Evolutionary conservation across 306 rosid genomes (phyloP), one percentile per base, ranked within the genome.

Genomic region (Inga oerstediana): DNA sequence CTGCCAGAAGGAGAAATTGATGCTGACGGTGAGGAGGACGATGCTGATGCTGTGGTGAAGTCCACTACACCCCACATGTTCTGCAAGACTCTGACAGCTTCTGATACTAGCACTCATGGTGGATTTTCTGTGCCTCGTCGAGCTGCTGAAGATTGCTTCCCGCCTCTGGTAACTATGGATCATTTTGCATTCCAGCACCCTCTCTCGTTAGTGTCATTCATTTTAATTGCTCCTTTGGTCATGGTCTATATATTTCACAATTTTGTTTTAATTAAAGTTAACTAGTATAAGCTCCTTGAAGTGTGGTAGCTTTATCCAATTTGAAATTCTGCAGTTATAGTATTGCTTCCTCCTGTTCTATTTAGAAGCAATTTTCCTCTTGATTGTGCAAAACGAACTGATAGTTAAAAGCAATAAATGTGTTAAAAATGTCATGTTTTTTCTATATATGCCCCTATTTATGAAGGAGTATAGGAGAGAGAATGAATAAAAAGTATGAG

Each of bases 81-180:
- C 92, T 97, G 99, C 85, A 97, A 97, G 93, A 97, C 99, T 67
- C 94, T 97, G 39, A 97, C 99, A 8, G 99, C 99, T 75, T 97
- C 99, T 15, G 99, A 97, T 83, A 97, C 99, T 8, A 97, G 99
- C 87, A 94, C 99, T 82, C 99, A 97, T 74, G 99, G 99, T 74
- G 99, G 99, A 32, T 97, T 97, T 86, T 97, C 99, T 3, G 99
- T 97, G 41, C 99, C 99, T 52, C 96, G 99, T 32, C 95, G 99
- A 24, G 99, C 99, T 1, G 99, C 99, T 19, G 99, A 97, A 86
- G 99, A 97, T 87, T 97, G 99, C 88, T 97, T 97, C 79, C 98
- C 99, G 79, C 94, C 99, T 59, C 88, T 97, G 97, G 99, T 97
- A 92, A 83, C 56, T 24, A 49, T 61, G 32, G 76, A 76, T 2